Evolutionary conservation across 805 yeast genomes (phyloP).

Genomic region (Kockiozyma suomiensis): DNA sequence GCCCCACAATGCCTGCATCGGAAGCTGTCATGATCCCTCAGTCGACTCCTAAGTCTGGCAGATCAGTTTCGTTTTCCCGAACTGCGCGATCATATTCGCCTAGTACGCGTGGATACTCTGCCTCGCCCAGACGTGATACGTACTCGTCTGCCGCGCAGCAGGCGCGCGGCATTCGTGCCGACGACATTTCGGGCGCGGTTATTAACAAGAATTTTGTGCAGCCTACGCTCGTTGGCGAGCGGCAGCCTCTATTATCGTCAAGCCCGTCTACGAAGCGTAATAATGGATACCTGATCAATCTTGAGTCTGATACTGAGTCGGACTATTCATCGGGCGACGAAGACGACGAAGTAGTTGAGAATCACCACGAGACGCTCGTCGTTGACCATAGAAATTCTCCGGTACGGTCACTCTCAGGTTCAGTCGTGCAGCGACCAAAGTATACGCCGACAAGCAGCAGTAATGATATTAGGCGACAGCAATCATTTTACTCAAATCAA

Average conservation of each 20-base stretch:
- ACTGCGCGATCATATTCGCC: constrained; percentile 8
- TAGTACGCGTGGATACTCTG: not conserved
- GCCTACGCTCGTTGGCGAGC: constrained; percentile 28
- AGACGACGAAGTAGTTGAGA: constrained; percentile 29
- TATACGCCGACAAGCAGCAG: not conserved
- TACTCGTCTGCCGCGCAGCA: constrained; percentile 26
- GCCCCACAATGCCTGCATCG: constrained; percentile 6
- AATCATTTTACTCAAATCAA: constrained; percentile 21
- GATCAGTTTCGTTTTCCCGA: constrained; percentile 17
- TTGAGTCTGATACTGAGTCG: constrained; percentile 27
- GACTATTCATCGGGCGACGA: constrained; percentile 23
- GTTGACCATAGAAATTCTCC: constrained; percentile 21
- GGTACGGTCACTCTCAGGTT: constrained; percentile 1
- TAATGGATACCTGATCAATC: constrained; percentile 6
- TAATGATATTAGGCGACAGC: constrained; percentile 15
- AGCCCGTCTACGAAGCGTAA: constrained; percentile 2
- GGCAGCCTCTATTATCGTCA: constrained; percentile 26
- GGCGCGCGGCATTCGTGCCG: constrained; percentile 14
- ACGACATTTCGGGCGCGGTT: constrained; percentile 21
- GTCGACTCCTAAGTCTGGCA: not conserved
- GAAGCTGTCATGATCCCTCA: constrained; percentile 12
- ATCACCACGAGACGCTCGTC: constrained; percentile 29
- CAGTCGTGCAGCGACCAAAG: not conserved
- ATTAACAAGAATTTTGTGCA: constrained; percentile 21
- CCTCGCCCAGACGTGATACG: constrained; percentile 27